Base-by-base conservation (phyloP, 192 early-diverging fungal genomes). In the Paraglomus brasilianum region DNA sequence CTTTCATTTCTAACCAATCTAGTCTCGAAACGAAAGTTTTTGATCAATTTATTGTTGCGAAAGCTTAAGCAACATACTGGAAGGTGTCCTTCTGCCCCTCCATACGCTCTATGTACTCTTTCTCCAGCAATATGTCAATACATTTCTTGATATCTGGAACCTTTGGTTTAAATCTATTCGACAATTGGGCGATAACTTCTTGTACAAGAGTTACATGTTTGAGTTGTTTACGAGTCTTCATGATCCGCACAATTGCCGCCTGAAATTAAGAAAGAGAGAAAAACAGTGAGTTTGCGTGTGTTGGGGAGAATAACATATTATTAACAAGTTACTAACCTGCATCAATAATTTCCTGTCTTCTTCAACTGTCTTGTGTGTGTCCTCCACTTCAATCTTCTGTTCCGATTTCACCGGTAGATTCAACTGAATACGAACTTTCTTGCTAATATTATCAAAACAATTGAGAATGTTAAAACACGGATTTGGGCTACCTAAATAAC, bases 191-290 rank as follows among this genome's bases (percentile, higher is more conserved):
- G 56, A 98, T 93, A 5, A 94, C 92, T 66, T 98, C 96, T 42
- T 91, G 82, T 47, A 99, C 87, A 14, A 99, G 85, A 42, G 85
- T 80, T 8, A 88, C 81, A 74, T 97, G 92, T 67, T 90, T 87
- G 81, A 98, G 79, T 46, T 83, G 83, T 79, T 98, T 95, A 41
- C 96, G 90, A 1, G 95, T 92, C 83, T 99, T 99, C 97, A 99
- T 99, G 71, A 99, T 95, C 17, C 97, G 92, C 45, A 99, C 97
- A 83, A 99, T 96, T 0, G 97, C 96, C 6, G 96, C 96, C 88
- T 78, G 43, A 11, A 41, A 38, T 24, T 1, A 43, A 43, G 48
- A 8, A n/a, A n/a, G 30, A 30, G 30, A 30, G 3, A 30, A 30
- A 30, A 3, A 3, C 30, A 30, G 3, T 30, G 30, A 3, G 30